Evolutionary conservation across 2,329 filamentous ascomycete genomes (phyloP).

Genomic region (Sporothrix euskadiensis): DNA sequence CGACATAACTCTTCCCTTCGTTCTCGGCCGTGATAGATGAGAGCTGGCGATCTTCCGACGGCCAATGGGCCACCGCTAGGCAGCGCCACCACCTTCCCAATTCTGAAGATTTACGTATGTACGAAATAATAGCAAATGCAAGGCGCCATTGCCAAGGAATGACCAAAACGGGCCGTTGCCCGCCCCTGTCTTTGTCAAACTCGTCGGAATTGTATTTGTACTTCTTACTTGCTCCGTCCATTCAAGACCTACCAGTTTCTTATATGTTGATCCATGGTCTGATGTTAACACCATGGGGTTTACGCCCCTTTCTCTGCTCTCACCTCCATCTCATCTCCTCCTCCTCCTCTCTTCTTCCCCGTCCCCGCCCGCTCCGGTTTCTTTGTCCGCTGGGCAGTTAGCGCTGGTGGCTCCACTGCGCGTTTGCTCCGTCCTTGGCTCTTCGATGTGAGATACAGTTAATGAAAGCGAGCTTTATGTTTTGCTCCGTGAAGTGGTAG

Average conservation of each 20-base stretch:
- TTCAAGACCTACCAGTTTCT: not conserved
- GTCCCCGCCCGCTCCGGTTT: not conserved
- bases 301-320: not conserved
- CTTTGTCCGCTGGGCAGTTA: not conserved
- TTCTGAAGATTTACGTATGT: not conserved
- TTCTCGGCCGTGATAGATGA: not conserved
- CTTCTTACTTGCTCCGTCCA: not conserved
- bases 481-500: not conserved
- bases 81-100: not conserved
- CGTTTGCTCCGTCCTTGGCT: not conserved
- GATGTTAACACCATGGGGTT: not conserved
- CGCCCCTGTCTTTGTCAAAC: not conserved
- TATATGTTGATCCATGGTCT: not conserved
- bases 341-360: not conserved
- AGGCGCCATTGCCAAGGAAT: not conserved
- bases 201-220: not conserved
- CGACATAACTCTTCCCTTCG: no score
- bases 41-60: not conserved
- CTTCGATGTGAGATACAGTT: not conserved
- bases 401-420: not conserved
- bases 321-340: not conserved
- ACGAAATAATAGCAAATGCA: not conserved
- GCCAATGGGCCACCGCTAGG: not conserved
- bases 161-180: not conserved
- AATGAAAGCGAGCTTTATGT: not conserved